These are phyloP conservation scores for Gaertneriomyces semiglobifer DNA, from an alignment of 192 early-diverging fungal species.

Conservation along the genomic window DNA sequence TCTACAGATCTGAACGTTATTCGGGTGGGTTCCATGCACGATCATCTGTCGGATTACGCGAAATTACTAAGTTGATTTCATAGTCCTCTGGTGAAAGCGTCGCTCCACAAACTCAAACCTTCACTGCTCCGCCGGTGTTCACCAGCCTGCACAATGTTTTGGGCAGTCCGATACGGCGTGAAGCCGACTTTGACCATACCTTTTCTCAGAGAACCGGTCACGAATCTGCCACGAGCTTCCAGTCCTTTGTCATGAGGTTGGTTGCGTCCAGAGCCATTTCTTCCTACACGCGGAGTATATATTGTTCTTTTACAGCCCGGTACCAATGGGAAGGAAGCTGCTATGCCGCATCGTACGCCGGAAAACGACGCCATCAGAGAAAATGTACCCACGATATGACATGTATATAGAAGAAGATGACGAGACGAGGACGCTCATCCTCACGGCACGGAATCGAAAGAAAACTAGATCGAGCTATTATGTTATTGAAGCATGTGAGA, in stretches of 20 bases:
- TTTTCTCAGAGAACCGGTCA: neutral
- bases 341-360: conserved; percentile 64
- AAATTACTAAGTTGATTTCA: no score
- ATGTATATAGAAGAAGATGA: conserved; percentile 63
- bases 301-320: conserved; percentile 49
- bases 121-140: neutral
- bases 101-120: neutral
- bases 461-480: conserved; percentile 65
- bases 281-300: neutral
- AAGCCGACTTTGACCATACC: conserved; percentile 26
- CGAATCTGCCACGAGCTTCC: neutral
- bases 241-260: conserved; percentile 25
- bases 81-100: neutral
- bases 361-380: conserved; percentile 55
- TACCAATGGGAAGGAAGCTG: conserved; percentile 62
- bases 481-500: conserved; percentile 36
- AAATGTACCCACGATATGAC: conserved; percentile 67
- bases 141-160: neutral
- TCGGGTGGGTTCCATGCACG: no score
- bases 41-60: no score
- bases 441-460: conserved; percentile 68
- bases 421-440: conserved; percentile 47
- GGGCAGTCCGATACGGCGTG: neutral
- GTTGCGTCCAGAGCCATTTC: neutral
- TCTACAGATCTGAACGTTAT: no score